Evolutionary conservation across 495 filamentous ascomycete species (phyloP).

Genomic region (Neurospora sp.): DNA sequence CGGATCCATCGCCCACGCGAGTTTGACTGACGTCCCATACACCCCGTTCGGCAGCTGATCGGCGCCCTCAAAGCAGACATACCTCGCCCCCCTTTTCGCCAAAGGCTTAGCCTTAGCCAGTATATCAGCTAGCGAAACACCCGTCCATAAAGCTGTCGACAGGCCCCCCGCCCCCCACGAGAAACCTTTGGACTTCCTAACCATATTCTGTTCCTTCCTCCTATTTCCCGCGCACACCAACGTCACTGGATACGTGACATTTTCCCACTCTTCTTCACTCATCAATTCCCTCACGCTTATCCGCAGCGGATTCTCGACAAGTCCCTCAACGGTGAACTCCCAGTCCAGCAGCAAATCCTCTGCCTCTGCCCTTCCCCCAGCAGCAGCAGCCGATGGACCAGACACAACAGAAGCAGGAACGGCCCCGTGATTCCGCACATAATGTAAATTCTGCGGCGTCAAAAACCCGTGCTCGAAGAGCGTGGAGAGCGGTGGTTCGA

Average conservation of each 20-base stretch:
- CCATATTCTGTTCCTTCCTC: constrained; percentile 88
- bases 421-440: constrained; percentile 89
- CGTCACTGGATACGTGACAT: constrained; percentile 80
- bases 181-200: constrained; percentile 89
- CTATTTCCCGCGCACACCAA: constrained; percentile 91
- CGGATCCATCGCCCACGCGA: constrained; percentile 81
- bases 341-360: constrained; percentile 60
- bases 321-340: constrained; percentile 77
- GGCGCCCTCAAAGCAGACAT: constrained; percentile 89
- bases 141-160: constrained; percentile 86
- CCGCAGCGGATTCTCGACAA: constrained; percentile 70
- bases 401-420: constrained; percentile 70
- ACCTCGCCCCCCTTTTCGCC: constrained; percentile 54
- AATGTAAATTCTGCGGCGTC: constrained; percentile 86
- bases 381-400: neutral
- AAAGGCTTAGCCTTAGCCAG: constrained; percentile 55
- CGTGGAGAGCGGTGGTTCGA: constrained; percentile 73
- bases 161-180: constrained; percentile 90
- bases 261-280: constrained; percentile 50
- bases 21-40: constrained; percentile 81
- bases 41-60: constrained; percentile 83
- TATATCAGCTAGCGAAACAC: constrained; percentile 66
- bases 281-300: constrained; percentile 68
- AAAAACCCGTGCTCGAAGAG: constrained; percentile 84
- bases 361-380: neutral